phyloP scores from a whole-genome alignment of 164 flowering plant genomes.

The Vitis labrusca region DNA sequence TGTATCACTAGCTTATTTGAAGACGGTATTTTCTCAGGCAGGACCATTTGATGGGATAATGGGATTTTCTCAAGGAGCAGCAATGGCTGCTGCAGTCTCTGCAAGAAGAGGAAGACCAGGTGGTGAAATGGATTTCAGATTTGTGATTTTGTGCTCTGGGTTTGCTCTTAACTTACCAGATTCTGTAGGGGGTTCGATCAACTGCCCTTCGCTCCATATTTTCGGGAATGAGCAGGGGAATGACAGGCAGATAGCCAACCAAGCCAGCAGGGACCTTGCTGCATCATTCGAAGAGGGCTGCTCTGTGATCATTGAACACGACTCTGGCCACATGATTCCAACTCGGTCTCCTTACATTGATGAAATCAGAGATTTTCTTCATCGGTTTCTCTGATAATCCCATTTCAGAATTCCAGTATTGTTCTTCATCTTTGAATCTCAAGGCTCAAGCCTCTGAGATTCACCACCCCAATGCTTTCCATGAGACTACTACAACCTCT shows the following conservation, averaged over 20 bases:
- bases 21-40: slow-evolving; percentile 34
- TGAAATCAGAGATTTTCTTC: slow-evolving; percentile 63
- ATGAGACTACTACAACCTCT: too few species aligned
- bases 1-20: slow-evolving; percentile 55
- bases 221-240: slow-evolving; percentile 63
- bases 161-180: slow-evolving; percentile 43
- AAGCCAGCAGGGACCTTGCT: slow-evolving; percentile 62
- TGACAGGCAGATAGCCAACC: slow-evolving; percentile 72
- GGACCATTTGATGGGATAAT: slow-evolving; percentile 95
- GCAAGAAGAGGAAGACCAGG: slow-evolving; percentile 29
- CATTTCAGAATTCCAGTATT: too few species aligned
- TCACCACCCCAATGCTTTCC: too few species aligned
- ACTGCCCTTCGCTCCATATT: slow-evolving; percentile 87
- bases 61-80: slow-evolving; percentile 98
- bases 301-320: slow-evolving; percentile 65
- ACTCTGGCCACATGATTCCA: slow-evolving; percentile 88
- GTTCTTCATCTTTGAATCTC: too few species aligned
- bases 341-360: slow-evolving; percentile 74
- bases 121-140: slow-evolving; percentile 50
- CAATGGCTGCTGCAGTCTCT: slow-evolving; percentile 73
- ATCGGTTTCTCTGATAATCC: slow-evolving; percentile 42
- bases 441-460: too few species aligned
- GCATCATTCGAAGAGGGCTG: slow-evolving; percentile 54
- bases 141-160: slow-evolving; percentile 87
- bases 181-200: slow-evolving; percentile 35